Evolutionary conservation across 202 grass and related monocot genomes (phyloP), one percentile per base, ranked within the genome.

Genomic region (Tripidium arundinaceum): DNA sequence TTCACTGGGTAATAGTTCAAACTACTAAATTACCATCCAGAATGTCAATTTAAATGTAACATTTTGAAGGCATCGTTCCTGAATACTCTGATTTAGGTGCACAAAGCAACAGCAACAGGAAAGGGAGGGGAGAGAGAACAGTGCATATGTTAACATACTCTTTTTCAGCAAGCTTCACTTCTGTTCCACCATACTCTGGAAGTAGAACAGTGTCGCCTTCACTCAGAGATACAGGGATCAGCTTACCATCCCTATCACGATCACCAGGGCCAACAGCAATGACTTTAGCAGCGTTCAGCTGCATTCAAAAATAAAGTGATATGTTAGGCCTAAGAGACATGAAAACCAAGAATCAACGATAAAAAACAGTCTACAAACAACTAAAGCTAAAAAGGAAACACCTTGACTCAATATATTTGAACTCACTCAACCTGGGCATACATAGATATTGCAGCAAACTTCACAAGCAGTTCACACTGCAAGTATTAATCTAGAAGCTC

Each of bases 101-200:
- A 4, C 64, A 42, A 7, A 27, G 1, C n/a, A n/a, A n/a, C 18
- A 66, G 24, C 11, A 55, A 21, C 24, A 71, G 40, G 24, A 60
- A 38, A 21, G 16, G 11, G n/a, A 13, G 7, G 1, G 2, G 18
- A 8, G 5, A 6, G 59, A 62, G 26, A 28, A 52, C 41, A 38
- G 31, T 34, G 45, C 0, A 43, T 58, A 28, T 55, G 33, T 27
- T 15, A 45, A 70, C 90, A 4, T 92, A 90, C 90, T 82, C 87
- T 84, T 92, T 96, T 16, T 96, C 90, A 34, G 77, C 85, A 11
- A 97, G 90, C 71, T 97, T 97, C 68, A 92, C 90, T 90, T 97
- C 87, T 6, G 77, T 90, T 70, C 93, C 93, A 47, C 86, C 93
- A 21, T 89, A 92, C 68, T 97, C 90, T 0, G 90, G 87, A n/a